These are phyloP conservation scores for Penstemon eatonii DNA, from an alignment of 257 asterid species.

Conservation along the genomic window DNA sequence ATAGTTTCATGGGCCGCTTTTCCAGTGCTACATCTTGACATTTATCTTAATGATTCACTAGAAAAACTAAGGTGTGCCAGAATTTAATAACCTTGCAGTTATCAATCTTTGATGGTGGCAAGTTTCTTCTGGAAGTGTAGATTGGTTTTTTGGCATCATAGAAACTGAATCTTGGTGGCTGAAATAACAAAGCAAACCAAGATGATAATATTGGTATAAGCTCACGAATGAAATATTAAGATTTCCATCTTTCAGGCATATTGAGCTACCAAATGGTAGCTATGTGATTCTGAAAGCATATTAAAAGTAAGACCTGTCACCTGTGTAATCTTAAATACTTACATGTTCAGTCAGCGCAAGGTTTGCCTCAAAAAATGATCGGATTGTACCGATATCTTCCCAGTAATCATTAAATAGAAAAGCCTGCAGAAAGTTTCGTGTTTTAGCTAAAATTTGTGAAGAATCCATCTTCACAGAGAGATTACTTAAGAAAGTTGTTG, in stretches of 20 bases:
- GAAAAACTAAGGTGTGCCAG: constrained; percentile 4
- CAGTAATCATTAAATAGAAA: constrained; percentile 88
- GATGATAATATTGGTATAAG: constrained; percentile 5
- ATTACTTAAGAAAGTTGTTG: constrained; percentile 1
- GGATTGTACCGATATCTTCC: constrained; percentile 98
- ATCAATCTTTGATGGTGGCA: constrained; percentile 91
- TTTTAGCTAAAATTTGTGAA: background rate
- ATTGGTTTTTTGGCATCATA: constrained; percentile 92
- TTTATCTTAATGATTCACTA: too few relatives aligned
- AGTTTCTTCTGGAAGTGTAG: constrained; percentile 90
- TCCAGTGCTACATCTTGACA: too few relatives aligned
- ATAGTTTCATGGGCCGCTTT: too few relatives aligned
- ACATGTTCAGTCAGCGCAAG: constrained; percentile 98
- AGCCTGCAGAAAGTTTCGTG: constrained; percentile 53
- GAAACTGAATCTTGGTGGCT: constrained; percentile 97
- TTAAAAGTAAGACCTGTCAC: background rate
- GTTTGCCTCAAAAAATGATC: constrained; percentile 94
- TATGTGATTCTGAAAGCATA: background rate
- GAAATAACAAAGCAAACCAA: constrained; percentile 28
- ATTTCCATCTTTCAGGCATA: constrained; percentile 8
- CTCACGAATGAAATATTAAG: background rate
- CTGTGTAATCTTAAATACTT: constrained; percentile 33
- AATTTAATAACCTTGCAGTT: constrained; percentile 69
- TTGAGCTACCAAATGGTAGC: background rate
- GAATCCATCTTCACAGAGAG: background rate